phyloP scores from a whole-genome alignment of 2,329 filamentous ascomycete species.

The Pestalotiopsis sp. region DNA sequence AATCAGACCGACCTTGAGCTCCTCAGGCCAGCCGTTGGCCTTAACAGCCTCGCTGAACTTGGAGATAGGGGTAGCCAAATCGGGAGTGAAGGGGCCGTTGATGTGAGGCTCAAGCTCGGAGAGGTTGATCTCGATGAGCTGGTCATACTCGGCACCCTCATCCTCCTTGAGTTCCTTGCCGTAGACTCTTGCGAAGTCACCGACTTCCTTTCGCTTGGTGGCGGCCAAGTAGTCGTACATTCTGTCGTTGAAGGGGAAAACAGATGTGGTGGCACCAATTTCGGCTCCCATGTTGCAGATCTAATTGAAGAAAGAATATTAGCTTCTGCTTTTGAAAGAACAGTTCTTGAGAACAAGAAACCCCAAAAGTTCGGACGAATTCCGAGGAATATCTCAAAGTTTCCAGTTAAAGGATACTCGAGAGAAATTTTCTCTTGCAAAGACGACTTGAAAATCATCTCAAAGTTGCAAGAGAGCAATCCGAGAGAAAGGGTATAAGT shows the following conservation, averaged over 20 bases:
- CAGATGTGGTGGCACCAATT: slow-evolving; percentile 83
- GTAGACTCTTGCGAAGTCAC: slow-evolving; percentile 85
- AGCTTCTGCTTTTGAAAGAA: neutral
- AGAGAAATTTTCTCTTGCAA: too few relatives aligned
- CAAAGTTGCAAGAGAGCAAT: neutral
- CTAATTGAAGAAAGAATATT: slow-evolving; percentile 27
- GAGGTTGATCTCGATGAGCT: slow-evolving; percentile 95
- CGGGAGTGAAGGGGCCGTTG: slow-evolving; percentile 98
- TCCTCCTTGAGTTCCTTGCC: slow-evolving; percentile 85
- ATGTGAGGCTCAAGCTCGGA: slow-evolving; percentile 95
- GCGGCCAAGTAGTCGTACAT: slow-evolving; percentile 96
- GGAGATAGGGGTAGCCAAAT: slow-evolving; percentile 96
- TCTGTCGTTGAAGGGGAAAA: slow-evolving; percentile 97
- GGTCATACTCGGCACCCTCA: slow-evolving; percentile 90
- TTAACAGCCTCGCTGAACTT: slow-evolving; percentile 95
- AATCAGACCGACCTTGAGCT: slow-evolving; percentile 95
- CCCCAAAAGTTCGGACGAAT: too few relatives aligned
- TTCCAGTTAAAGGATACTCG: too few relatives aligned
- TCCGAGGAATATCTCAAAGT: too few relatives aligned
- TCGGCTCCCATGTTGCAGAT: slow-evolving; percentile 48
- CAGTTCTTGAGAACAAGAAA: too few relatives aligned
- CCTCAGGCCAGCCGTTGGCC: slow-evolving; percentile 93
- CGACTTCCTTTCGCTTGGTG: slow-evolving; percentile 89
- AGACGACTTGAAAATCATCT: too few relatives aligned
- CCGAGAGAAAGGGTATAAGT: neutral